A percentile compares a stretch with the other conserved stretches of the same genome.
phyloP scores from a whole-genome alignment of 352 stramenopile species.

The Phytophthora sp. region DNA sequence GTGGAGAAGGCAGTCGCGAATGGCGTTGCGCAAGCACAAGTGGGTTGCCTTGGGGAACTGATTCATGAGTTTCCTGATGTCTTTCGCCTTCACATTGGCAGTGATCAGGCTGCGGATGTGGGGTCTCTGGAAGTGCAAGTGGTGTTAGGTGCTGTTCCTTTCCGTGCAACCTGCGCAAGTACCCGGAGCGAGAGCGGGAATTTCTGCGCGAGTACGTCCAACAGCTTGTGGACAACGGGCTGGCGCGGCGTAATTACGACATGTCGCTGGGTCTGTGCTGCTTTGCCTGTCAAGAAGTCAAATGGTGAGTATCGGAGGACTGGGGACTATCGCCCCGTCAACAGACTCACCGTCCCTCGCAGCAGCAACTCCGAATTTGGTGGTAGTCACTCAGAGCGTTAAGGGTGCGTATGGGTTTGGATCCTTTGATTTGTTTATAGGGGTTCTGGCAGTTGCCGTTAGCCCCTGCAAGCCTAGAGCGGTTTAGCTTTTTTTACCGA shows the following conservation, averaged over 20 bases:
- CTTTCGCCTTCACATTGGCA: background rate
- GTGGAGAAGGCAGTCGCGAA: too few relatives aligned
- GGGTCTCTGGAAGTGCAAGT: background rate
- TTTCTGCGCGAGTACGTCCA: background rate
- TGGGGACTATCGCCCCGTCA: background rate
- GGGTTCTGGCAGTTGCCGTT: slow-evolving; percentile 29
- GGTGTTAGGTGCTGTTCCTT: background rate
- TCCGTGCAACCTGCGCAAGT: background rate
- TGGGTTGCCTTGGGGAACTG: too few relatives aligned
- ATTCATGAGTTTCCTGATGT: slow-evolving; percentile 2
- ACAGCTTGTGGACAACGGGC: background rate
- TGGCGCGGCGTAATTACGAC: background rate
- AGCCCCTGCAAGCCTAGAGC: slow-evolving; percentile 9
- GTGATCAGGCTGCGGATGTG: background rate
- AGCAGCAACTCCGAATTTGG: slow-evolving; percentile 2
- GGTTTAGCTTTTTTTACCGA: slow-evolving; percentile 25
- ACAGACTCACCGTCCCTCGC: slow-evolving; percentile 4
- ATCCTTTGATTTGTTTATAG: slow-evolving; percentile 17
- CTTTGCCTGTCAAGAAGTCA: background rate
- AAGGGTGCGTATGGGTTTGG: background rate
- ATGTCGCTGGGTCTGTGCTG: background rate
- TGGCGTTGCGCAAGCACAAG: too few relatives aligned
- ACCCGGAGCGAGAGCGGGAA: background rate
- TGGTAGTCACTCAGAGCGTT: background rate
- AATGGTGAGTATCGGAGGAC: background rate